phyloP scores from a whole-genome alignment of 208 protist species.

The Leishmania turanica region DNA sequence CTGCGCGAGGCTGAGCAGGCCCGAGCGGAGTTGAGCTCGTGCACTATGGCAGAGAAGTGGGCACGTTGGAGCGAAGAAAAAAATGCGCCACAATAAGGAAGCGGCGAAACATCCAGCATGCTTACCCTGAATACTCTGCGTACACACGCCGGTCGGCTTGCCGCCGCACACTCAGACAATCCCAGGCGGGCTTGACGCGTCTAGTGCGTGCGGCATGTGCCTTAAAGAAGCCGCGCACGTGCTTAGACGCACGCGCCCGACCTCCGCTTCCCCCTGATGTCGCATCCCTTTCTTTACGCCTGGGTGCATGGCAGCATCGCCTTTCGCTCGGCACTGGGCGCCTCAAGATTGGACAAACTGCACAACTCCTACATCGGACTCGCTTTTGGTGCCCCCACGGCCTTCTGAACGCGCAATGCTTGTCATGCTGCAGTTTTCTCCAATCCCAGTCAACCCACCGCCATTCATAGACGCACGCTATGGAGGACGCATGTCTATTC shows the following conservation, averaged over 20 bases:
- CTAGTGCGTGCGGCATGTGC: background rate
- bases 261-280: too few relatives aligned
- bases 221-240: background rate
- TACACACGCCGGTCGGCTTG: background rate
- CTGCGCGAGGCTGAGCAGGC: background rate
- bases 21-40: background rate
- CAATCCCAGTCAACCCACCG: background rate
- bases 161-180: background rate
- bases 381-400: background rate
- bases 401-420: background rate
- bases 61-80: background rate
- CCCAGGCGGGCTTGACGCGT: background rate
- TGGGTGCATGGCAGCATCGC: background rate
- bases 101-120: background rate
- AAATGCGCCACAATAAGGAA: background rate
- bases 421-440: background rate
- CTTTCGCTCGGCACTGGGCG: background rate
- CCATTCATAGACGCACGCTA: background rate
- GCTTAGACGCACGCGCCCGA: background rate
- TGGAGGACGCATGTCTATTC: slow-evolving; percentile 23
- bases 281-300: background rate
- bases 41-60: background rate
- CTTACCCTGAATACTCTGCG: background rate
- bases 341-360: background rate
- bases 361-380: background rate